These are phyloP conservation scores for Odontarrhena argentea DNA, from an alignment of 345 rosid species.

Conservation along the genomic window DNA sequence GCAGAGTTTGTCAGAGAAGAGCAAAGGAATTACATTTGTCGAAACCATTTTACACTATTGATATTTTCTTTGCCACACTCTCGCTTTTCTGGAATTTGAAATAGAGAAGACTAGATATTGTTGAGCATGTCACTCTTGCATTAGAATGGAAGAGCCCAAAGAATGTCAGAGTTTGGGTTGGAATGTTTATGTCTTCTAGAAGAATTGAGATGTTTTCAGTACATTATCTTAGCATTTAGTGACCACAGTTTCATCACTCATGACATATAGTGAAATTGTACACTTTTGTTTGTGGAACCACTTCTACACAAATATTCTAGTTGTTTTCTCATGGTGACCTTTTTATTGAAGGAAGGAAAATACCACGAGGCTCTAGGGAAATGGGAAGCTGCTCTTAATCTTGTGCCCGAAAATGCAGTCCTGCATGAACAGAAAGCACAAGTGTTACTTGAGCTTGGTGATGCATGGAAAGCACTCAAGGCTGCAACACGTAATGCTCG, in stretches of 20 bases:
- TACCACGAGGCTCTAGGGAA: conserved; percentile 83
- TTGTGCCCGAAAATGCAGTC: conserved; percentile 65
- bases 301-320: background rate
- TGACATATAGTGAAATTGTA: background rate
- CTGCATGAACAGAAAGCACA: conserved; percentile 94
- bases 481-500: conserved; percentile 66
- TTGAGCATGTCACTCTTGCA: background rate
- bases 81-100: too few species aligned
- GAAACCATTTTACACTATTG: too few species aligned
- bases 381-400: conserved; percentile 84
- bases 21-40: too few species aligned
- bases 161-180: background rate
- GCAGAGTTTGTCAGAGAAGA: too few species aligned
- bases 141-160: background rate
- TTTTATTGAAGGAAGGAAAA: conserved; percentile 67
- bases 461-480: conserved; percentile 79
- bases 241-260: background rate
- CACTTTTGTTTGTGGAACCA: background rate
- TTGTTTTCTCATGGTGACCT: background rate
- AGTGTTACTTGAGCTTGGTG: conserved; percentile 84
- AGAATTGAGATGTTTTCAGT: background rate
- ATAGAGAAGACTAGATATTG: background rate
- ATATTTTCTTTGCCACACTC: too few species aligned
- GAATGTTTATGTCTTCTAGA: background rate
- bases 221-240: background rate